These are phyloP conservation scores for Boeremia lycopersici DNA, from an alignment of 2,329 filamentous ascomycete genomes.

Conservation along the genomic window DNA sequence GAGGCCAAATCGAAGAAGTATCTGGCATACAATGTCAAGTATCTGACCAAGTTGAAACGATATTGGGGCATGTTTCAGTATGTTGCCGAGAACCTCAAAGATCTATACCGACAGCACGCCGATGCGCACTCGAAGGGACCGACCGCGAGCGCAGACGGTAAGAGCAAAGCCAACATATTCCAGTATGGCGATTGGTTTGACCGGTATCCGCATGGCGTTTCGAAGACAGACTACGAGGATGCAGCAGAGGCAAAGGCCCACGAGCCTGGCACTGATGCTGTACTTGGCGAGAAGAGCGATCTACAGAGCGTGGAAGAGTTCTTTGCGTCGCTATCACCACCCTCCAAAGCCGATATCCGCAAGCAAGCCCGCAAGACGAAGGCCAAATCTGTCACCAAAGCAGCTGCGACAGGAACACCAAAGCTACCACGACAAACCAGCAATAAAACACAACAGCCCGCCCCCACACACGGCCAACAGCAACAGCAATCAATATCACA, in stretches of 20 bases:
- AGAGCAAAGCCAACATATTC: conserved; percentile 66
- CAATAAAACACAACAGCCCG: conserved; percentile 28
- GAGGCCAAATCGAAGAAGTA: conserved; percentile 83
- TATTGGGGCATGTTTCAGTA: conserved; percentile 99
- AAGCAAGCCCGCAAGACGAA: conserved; percentile 57
- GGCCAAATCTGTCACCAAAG: conserved; percentile 42
- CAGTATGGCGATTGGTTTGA: conserved; percentile 99
- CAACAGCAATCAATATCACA: conserved; percentile 26
- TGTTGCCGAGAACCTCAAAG: conserved; percentile 90
- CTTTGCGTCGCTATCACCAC: conserved; percentile 78
- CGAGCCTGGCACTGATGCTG: conserved; percentile 83
- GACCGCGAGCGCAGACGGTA: conserved; percentile 42
- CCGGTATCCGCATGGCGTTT: conserved; percentile 89
- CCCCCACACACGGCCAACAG: conserved; percentile 36
- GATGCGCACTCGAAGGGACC: conserved; percentile 76
- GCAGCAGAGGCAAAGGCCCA: conserved; percentile 70
- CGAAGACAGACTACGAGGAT: conserved; percentile 81
- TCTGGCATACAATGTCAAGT: conserved; percentile 85
- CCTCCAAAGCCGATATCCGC: conserved; percentile 55
- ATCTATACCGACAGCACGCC: conserved; percentile 82
- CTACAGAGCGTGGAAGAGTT: conserved; percentile 95
- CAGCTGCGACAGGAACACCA: conserved; percentile 33
- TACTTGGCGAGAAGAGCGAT: conserved; percentile 85
- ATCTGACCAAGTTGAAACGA: conserved; percentile 91
- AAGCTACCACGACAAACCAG: conserved; percentile 27